Percentiles rank a stretch among this genome's conserved stretches.
These are phyloP conservation scores for Malassezia psittaci DNA, from an alignment of 1,284 basidiomycete genomes.

Conservation along the genomic window DNA sequence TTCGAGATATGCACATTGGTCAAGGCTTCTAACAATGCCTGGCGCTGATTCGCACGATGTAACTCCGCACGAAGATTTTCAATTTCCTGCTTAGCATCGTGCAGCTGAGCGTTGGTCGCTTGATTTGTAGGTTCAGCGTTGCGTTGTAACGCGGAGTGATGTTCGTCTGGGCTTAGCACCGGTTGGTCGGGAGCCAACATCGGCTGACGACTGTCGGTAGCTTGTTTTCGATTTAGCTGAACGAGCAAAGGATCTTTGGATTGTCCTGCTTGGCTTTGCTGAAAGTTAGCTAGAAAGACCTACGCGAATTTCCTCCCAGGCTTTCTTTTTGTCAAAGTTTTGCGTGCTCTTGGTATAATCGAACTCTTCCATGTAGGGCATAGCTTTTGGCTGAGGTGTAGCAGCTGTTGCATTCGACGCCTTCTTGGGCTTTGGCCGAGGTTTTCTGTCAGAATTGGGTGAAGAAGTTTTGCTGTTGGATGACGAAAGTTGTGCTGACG, in stretches of 20 bases:
- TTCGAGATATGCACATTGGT: slow-evolving; percentile 10
- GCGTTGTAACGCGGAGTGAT: not conserved
- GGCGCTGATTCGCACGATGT: not conserved
- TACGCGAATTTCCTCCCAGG: slow-evolving; percentile 19
- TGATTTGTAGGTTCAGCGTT: not conserved
- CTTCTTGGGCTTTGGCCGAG: not conserved
- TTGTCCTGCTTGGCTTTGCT: slow-evolving; percentile 7
- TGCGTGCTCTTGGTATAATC: slow-evolving; percentile 17
- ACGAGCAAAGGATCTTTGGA: slow-evolving; percentile 7
- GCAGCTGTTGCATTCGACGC: not conserved
- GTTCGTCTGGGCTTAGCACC: slow-evolving; percentile 6
- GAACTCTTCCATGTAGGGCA: slow-evolving; percentile 8
- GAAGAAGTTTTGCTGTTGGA: too few species aligned
- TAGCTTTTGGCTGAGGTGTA: not conserved
- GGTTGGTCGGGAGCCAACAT: slow-evolving; percentile 15
- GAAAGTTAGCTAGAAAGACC: slow-evolving; percentile 1
- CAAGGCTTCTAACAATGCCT: slow-evolving; percentile 12
- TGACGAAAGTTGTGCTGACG: too few species aligned
- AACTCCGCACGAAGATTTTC: not conserved
- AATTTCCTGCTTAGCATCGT: not conserved
- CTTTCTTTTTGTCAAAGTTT: slow-evolving; percentile 18
- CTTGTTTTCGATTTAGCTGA: slow-evolving; percentile 7
- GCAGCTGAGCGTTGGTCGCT: not conserved
- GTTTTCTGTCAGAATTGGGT: not conserved
- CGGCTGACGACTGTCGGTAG: not conserved